phyloP scores from a whole-genome alignment of 805 yeast species.

The Dipodascus geniculatus region DNA sequence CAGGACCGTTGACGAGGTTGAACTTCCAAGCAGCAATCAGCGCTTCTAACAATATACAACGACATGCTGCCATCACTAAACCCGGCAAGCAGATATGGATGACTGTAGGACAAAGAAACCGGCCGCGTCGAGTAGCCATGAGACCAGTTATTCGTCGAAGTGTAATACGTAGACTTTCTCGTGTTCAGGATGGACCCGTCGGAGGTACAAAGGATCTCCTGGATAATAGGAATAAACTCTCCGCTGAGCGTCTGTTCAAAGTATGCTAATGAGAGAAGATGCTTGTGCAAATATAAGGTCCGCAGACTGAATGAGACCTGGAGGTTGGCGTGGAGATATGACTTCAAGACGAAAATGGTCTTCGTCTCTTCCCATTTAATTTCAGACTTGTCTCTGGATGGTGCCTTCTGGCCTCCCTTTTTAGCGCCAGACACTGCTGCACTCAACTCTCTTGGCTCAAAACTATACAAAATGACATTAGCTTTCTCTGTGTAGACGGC shows the following conservation, averaged over 20 bases:
- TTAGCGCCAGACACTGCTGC: no score
- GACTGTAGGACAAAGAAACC: slow-evolving; percentile 4
- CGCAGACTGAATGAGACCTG: neutral
- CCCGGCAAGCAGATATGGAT: slow-evolving; percentile 8
- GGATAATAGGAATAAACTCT: neutral
- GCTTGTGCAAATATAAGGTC: neutral
- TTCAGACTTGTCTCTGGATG: neutral
- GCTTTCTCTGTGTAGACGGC: neutral
- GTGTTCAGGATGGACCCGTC: neutral
- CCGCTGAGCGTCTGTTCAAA: neutral
- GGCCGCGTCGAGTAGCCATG: slow-evolving; percentile 1
- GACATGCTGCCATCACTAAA: slow-evolving; percentile 5
- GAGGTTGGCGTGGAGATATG: neutral
- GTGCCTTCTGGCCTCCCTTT: no score
- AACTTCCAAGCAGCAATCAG: neutral
- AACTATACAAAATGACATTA: neutral
- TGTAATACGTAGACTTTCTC: neutral
- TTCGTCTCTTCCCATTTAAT: neutral
- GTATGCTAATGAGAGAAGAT: neutral
- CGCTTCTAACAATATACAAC: slow-evolving; percentile 2
- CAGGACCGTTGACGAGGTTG: slow-evolving; percentile 1
- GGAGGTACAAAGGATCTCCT: neutral
- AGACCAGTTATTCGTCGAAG: neutral
- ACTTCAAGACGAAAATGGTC: neutral
- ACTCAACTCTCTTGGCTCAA: neutral